Evolutionary conservation across 2,329 filamentous ascomycete species (phyloP).

Genomic region (Trichoderma oligosporum): DNA sequence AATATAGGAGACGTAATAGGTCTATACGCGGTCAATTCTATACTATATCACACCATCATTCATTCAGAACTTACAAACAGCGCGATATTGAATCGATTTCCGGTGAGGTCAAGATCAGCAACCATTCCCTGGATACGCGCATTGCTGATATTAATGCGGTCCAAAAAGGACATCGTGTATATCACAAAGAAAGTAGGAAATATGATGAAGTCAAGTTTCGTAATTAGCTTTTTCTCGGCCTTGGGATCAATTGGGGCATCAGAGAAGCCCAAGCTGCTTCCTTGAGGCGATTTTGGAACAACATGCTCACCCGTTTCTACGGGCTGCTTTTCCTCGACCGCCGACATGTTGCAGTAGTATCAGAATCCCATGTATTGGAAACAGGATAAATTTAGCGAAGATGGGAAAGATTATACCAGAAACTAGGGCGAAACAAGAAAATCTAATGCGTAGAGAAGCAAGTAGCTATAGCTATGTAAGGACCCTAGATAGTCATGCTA

Average conservation of each 20-base stretch:
- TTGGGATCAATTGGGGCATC: constrained; percentile 29
- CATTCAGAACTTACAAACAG: constrained; percentile 30
- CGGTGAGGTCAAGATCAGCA: constrained; percentile 39
- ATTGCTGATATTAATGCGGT: constrained; percentile 47
- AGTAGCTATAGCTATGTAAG: neutral
- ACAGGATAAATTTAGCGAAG: neutral
- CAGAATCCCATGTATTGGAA: neutral
- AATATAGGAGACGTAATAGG: constrained; percentile 42
- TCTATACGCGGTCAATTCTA: constrained; percentile 13
- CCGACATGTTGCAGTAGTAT: neutral
- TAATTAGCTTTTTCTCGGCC: constrained; percentile 36
- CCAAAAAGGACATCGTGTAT: constrained; percentile 28
- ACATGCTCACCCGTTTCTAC: neutral
- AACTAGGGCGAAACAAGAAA: neutral
- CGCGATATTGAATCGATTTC: constrained; percentile 43
- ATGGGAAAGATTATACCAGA: neutral
- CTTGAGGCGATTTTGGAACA: neutral
- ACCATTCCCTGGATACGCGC: constrained; percentile 43
- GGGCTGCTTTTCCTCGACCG: neutral
- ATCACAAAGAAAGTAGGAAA: constrained; percentile 41
- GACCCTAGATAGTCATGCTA: neutral
- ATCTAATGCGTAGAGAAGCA: neutral
- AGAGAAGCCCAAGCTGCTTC: neutral
- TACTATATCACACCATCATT: neutral
- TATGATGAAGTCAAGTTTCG: constrained; percentile 41